Base-by-base conservation (phyloP, 257 asterid species). In the Lithospermum erythrorhizon region DNA sequence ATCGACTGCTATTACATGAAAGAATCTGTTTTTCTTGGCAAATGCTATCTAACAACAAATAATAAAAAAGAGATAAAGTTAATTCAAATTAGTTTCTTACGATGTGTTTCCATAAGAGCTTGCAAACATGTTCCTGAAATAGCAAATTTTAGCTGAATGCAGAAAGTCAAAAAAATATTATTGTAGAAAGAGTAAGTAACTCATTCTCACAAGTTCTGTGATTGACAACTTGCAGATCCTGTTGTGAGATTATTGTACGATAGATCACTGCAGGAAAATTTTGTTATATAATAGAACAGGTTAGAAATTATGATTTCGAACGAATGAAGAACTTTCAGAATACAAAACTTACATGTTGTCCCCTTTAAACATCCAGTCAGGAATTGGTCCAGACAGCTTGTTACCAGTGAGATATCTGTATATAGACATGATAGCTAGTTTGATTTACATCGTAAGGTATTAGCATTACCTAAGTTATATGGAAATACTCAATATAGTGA, bases 221-320 rank as follows among this genome's bases (percentile, higher is more conserved):
- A 62, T 66, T 71, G 81, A 61, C 93, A 84, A 61, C 55, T 60
- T 13, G 67, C 0, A 61, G 57, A n/a, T n/a, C 0, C 74, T 23
- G 61, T 56, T 10, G 82, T 75, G 59, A 79, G 72, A 73, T 82
- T 79, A 81, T 84, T 84, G 81, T 82, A 84, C 55, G 94, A 82
- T 4, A 84, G 63, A 61, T 84, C 94, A 41, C 93, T 84, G 86
- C 64, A 79, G 27, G 24, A 21, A 4, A 16, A 18, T 30, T 14
- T 6, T 23, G 23, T 13, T 13, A 11, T 13, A 41, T 17, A 13
- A 5, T 41, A 3, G 3, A 41, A 41, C 2, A 3, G 0, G 1
- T 41, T 41, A 13, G 16, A 1, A 9, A 37, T 22, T 35, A 45
- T 25, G 53, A 57, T 29, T 7, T 53, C 10, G 35, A 27, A 22